Evolutionary conservation across 202 grass and related monocot genomes (phyloP), one percentile per base, ranked within the genome.

Genomic region (Carex arenaria): DNA sequence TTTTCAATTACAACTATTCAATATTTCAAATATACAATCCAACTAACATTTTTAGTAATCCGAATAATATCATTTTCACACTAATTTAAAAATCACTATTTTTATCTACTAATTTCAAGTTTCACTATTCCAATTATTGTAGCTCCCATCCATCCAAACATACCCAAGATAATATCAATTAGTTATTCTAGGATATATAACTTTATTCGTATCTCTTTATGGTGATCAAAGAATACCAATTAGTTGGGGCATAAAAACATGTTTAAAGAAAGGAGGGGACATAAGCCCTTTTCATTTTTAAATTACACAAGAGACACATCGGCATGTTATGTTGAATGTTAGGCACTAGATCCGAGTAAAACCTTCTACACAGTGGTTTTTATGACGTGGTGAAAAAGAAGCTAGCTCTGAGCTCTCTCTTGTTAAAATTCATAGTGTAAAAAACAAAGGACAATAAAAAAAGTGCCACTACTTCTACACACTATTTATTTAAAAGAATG

Each of bases 381-480:
- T 52, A 7, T 49, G 49, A 31, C 18, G 40, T 14, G 28, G 20
- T 76, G 6, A 15, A 76, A 56, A 75, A 76, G 4, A 76, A 56
- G 0, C 11, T 73, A 53, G 11, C 7, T 34, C 3, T 10, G 26
- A 26, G 0, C 26, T 26, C 26, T 26, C 52, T 77, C 15, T 0
- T 15, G 28, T 56, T 55, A 28, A 38, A 0, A 8, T 34, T 76
- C 26, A 38, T 18, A 76, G 22, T 57, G 3, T 77, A 34, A 56
- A 56, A 55, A 57, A 30, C 4, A 31, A 54, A 1, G 30, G 15
- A 57, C 28, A 77, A 34, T 38, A 60, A 78, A 78, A 78, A n/a
- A 56, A 76, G 4, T 59, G 73, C 14, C 52, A 78, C 73, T 77
- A 77, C 73, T 78, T 19, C 17, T 42, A 38, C 73, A 78, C 53